Percentiles rank a stretch among this genome's conserved stretches.
These are phyloP conservation scores for Typha latifolia DNA, from an alignment of 176 grass and related monocot species.

Conservation along the genomic window DNA sequence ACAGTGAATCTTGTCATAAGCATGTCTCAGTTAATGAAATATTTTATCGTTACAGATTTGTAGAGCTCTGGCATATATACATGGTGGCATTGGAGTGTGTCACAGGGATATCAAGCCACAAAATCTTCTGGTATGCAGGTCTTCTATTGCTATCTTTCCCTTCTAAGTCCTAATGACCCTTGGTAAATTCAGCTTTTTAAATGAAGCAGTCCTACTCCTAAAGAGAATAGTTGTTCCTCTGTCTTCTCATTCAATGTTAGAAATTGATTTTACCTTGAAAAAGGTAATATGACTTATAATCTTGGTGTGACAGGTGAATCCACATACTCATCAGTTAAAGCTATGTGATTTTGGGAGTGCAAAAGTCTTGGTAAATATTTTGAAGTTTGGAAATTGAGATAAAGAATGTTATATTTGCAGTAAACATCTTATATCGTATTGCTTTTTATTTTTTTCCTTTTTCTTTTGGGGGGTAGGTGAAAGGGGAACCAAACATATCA, in stretches of 20 bases:
- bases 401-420: background rate
- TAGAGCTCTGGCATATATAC: slow-evolving; percentile 68
- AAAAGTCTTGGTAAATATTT: slow-evolving; percentile 62
- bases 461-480: slow-evolving; percentile 19
- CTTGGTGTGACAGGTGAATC: slow-evolving; percentile 51
- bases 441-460: background rate
- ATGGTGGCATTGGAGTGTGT: slow-evolving; percentile 55
- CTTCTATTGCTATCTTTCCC: background rate
- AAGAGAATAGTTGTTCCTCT: background rate
- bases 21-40: slow-evolving; percentile 12
- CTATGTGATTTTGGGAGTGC: slow-evolving; percentile 80
- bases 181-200: background rate
- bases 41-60: slow-evolving; percentile 40
- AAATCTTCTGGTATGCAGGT: slow-evolving; percentile 61
- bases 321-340: slow-evolving; percentile 77
- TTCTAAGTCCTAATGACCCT: background rate
- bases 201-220: background rate
- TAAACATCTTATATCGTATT: slow-evolving; percentile 1
- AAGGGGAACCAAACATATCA: slow-evolving; percentile 78
- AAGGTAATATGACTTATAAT: background rate
- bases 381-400: background rate
- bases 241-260: slow-evolving; percentile 14
- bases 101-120: slow-evolving; percentile 93
- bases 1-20: background rate
- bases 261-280: slow-evolving; percentile 16